Evolutionary conservation across 2,329 filamentous ascomycete species (phyloP).

Genomic region (Fusarium pseudoanthophilum): DNA sequence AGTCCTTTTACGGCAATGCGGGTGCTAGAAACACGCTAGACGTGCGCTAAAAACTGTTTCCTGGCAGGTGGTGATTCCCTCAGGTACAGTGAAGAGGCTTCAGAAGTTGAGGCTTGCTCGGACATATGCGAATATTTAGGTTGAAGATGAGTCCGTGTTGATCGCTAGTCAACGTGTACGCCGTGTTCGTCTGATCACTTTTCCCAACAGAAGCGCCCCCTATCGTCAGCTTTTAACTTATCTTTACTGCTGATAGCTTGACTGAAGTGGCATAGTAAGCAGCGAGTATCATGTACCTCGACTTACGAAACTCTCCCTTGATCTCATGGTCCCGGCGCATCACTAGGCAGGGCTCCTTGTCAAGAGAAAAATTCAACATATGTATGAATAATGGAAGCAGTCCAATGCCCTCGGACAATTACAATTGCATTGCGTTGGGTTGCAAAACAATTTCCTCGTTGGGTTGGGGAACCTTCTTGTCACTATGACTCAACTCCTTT

Average conservation of each 20-base stretch:
- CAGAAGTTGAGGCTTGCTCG: background rate
- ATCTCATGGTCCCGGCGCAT: conserved; percentile 17
- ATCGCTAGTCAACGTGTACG: background rate
- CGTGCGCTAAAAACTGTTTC: conserved; percentile 29
- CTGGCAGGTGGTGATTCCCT: conserved; percentile 24
- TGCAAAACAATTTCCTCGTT: conserved; percentile 1
- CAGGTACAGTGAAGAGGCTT: conserved; percentile 3
- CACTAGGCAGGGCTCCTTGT: conserved; percentile 29
- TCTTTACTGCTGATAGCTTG: background rate
- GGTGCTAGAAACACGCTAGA: conserved; percentile 37
- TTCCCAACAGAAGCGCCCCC: background rate
- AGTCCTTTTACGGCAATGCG: conserved; percentile 17
- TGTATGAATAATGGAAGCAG: background rate
- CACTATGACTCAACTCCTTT: conserved; percentile 7
- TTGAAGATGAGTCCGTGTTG: background rate
- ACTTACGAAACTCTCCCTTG: conserved; percentile 30
- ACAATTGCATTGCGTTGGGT: background rate
- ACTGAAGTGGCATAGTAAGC: conserved; percentile 1
- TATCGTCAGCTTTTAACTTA: conserved; percentile 1
- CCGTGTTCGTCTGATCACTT: background rate
- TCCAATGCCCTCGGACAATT: background rate
- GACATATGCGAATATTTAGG: conserved; percentile 8
- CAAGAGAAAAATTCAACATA: conserved; percentile 2
- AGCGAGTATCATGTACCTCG: conserved; percentile 17
- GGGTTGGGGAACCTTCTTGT: background rate